Base-by-base conservation (phyloP, 495 filamentous ascomycete species). In the Daldinia loculata region DNA sequence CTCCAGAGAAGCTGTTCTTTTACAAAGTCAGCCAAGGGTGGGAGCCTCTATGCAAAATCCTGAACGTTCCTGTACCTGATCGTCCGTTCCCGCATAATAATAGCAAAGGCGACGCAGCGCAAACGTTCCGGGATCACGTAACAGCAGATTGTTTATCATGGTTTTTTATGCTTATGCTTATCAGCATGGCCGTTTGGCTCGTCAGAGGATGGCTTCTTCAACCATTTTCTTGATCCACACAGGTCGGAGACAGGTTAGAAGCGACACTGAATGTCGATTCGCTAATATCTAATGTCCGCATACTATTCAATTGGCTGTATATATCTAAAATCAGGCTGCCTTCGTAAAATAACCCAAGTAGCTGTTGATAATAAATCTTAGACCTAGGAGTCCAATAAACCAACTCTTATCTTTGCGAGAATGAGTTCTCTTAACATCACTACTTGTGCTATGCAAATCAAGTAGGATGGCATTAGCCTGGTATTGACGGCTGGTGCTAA, bases 21-120 rank as follows among this genome's bases (percentile, higher is more conserved):
- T 85, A 80, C 70, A 65, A 79, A 12, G 80, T 84, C 32, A 78
- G 80, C 56, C 78, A 85, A 58, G 80, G 80, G 26, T 82, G 79
- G 80, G 79, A 76, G 45, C 80, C 79, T 6, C 55, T 82, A 27
- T 81, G 80, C 68, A 72, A 70, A 50, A 80, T 82, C 34, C 69
- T 82, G 41, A 70, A 77, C 58, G 65, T 75, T 29, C 76, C 79
- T 6, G 56, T 81, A 53, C 80, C 80, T n/a, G 75, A 78, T 36
- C 55, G 45, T 6, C 72, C 76, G 19, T 81, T 82, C 59, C 80
- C 80, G 27, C 75, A 74, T 32, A 76, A 75, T 55, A 81, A 82
- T 56, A 77, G 75, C 58, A 71, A 77, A 59, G 61, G 65, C 36
- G 69, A 72, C 7, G 75, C 75, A 14, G 69, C 72, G 15, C 73